Evolutionary conservation across 805 yeast species (phyloP), one percentile per base, ranked within the genome.

Genomic region (Candida parachauliodes): DNA sequence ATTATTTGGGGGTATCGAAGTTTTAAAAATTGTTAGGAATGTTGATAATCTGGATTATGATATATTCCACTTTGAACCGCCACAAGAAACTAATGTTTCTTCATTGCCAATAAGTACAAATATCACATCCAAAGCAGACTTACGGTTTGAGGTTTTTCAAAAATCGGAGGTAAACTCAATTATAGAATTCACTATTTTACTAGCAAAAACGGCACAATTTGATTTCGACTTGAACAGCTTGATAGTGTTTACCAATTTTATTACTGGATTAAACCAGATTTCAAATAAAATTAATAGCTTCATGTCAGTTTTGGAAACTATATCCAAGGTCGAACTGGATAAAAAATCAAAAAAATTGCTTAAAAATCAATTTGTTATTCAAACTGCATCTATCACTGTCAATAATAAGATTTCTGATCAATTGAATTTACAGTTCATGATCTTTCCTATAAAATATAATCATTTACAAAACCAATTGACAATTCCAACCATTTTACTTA

Each of bases 101-200:
- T 18, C 30, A 7, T 31, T 42, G n/a, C 35, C 40, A 5, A 19
- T 30, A 21, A 40, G 37, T 28, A n/a, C 29, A 12, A 32, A 30
- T 22, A 35, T 43, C 8, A 19, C 36, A 15, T 21, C 43, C 14
- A 68, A 67, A 28, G 71, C 74, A 5, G 86, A 80, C 45, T 33
- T 80, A 2, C 50, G 81, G 23, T 75, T 79, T 50, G 84, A 80
- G 49, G 40, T 68, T 16, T 65, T 68, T 33, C 42, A 51, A 7
- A 51, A 46, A 8, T 2, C 29, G 1, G 54, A 43, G 8, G 44
- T 45, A 4, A 36, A 36, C 2, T 31, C 34, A 10, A 24, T 12
- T 7, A 39, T 52, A 0, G 70, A 70, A 28, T 52, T 64, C 14
- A 72, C 78, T 0, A 20, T 70, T 0, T 50, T 77, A 2, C 52